Evolutionary conservation across 2,329 filamentous ascomycete genomes (phyloP).

Genomic region (Aaosphaeria pasadenensis): DNA sequence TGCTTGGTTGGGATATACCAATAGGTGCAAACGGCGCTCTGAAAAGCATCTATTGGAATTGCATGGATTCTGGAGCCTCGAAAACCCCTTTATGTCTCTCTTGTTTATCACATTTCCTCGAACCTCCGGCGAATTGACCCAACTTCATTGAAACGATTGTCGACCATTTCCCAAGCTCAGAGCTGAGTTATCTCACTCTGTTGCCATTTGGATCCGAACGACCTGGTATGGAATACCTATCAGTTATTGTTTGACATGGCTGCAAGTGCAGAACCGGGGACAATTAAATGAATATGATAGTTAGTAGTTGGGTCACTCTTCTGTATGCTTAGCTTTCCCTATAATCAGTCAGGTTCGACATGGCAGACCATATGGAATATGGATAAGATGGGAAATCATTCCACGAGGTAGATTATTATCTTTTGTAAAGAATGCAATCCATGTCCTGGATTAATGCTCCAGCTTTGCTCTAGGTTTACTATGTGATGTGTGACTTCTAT

Average conservation of each 20-base stretch:
- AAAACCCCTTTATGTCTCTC: slow-evolving; percentile 21
- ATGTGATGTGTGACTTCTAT: too few relatives aligned
- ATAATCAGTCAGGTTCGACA: too few relatives aligned
- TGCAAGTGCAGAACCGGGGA: too few relatives aligned
- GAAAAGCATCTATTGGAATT: slow-evolving; percentile 13
- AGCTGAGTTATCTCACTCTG: slow-evolving; percentile 9
- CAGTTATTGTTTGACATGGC: slow-evolving; percentile 4
- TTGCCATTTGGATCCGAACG: slow-evolving; percentile 11
- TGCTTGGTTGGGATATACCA: slow-evolving; percentile 19
- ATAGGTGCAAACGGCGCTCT: slow-evolving; percentile 20
- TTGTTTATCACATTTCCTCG: slow-evolving; percentile 31
- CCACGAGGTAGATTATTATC: too few relatives aligned
- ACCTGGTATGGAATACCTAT: slow-evolving; percentile 9
- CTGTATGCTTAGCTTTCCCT: too few relatives aligned
- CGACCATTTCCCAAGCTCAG: slow-evolving; percentile 11
- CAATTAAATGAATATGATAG: too few relatives aligned
- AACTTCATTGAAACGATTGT: slow-evolving; percentile 7
- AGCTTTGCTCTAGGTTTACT: too few relatives aligned
- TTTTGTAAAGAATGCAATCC: too few relatives aligned
- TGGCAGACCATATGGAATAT: too few relatives aligned
- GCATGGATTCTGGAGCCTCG: slow-evolving; percentile 23
- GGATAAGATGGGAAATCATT: too few relatives aligned
- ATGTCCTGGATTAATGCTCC: too few relatives aligned
- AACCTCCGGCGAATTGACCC: slow-evolving; percentile 9
- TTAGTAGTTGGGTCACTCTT: too few relatives aligned